Evolutionary conservation across 108 stramenopile species (phyloP).

Genomic region (Pseudonitzschia delicatissima): DNA sequence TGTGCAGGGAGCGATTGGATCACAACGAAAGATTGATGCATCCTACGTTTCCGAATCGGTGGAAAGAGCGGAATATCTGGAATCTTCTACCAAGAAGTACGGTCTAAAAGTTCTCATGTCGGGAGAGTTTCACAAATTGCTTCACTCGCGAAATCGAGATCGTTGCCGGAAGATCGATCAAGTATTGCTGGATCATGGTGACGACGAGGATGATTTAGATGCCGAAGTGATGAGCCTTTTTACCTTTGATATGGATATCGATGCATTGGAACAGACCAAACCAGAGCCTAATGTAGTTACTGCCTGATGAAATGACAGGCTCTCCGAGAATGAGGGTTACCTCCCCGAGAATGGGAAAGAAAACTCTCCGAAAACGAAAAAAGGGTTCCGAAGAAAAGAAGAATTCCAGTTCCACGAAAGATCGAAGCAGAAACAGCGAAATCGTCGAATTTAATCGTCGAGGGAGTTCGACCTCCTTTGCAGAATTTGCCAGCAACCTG

Average conservation of each 20-base stretch:
- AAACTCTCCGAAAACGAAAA: too few relatives aligned
- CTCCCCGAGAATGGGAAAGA: not conserved
- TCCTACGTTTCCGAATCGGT: constrained; percentile 89
- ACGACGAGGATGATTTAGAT: constrained; percentile 42
- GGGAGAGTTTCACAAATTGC: constrained; percentile 65
- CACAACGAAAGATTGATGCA: constrained; percentile 87
- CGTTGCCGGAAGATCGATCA: constrained; percentile 72
- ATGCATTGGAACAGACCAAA: constrained; percentile 39
- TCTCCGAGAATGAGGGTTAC: constrained; percentile 21
- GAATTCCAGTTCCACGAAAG: too few relatives aligned
- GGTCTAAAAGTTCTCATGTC: constrained; percentile 82
- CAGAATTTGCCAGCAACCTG: too few relatives aligned
- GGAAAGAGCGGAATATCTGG: constrained; percentile 78
- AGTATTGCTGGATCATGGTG: constrained; percentile 45
- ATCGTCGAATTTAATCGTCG: too few relatives aligned
- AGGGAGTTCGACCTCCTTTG: too few relatives aligned
- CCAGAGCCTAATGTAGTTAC: not conserved
- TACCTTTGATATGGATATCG: constrained; percentile 76
- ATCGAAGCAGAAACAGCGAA: too few relatives aligned
- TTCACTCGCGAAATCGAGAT: constrained; percentile 45
- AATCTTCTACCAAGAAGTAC: constrained; percentile 86
- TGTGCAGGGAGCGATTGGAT: constrained; percentile 93
- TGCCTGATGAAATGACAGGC: not conserved
- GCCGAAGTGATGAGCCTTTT: constrained; percentile 60
- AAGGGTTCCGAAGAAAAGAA: too few relatives aligned